Evolutionary conservation across 75 land plant genomes (phyloP), one percentile per base, ranked within the genome.

Genomic region (Pseudotsuga menziesii): DNA sequence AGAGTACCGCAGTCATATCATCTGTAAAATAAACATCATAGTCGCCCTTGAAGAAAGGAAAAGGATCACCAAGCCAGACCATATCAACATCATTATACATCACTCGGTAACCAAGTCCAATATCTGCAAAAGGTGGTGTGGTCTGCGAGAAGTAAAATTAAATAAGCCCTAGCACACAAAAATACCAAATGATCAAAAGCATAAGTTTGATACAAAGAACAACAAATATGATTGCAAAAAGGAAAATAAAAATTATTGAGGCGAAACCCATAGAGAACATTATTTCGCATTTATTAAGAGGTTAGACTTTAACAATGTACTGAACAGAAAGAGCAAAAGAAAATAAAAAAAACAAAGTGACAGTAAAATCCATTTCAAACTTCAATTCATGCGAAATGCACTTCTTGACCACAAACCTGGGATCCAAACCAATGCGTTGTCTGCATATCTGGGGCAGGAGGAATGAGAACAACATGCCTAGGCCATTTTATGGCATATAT

Each of bases 51-150:
- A 95, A 74, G 80, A 85, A 91, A 13, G 90, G 86, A 61, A 95
- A 95, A 5, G 98, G 98, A 87, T 95, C 98, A n/a, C 83, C 90
- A 79, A 91, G 64, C 98, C 98, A 95, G 23, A 95, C 97, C 98
- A 95, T 93, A 77, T 95, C 98, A 72, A 93, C 98, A 84, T 95
- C 98, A 80, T 95, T 95, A 80, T 95, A 95, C 91, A 95, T 86
- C 27, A 95, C 98, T 67, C 80, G 82, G 80, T 93, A 95, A 13
- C 98, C 98, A 61, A 95, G 89, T 95, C 92, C 85, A 95, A 85
- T 59, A 95, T 86, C 19, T 88, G 83, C 55, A 95, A 86, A 48
- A 95, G 80, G 66, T 95, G 93, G 9, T 84, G 88, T 41, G 98
- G 98, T 85, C 98, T 93, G 36, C 98, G 87, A 4, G 98, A 88